Percentiles rank a stretch among this genome's conserved stretches.
Conservation (phyloP, 768 basidiomycete genomes). For the Krasilnikovozyma curviuscula region DNA sequence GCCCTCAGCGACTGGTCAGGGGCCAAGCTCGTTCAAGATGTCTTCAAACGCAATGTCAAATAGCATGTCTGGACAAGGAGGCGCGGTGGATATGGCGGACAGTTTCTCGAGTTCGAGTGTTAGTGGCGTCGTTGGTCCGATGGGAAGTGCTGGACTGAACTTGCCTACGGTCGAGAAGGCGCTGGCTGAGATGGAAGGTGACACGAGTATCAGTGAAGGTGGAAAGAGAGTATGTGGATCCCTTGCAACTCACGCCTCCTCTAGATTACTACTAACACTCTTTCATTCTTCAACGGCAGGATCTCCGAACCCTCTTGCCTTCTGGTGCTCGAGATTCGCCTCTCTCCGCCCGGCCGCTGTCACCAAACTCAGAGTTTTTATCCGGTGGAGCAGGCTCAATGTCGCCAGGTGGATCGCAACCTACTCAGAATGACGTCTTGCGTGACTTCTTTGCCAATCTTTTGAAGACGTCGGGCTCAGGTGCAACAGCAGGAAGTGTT, state of each 20-base stretch:
- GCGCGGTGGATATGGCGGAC: not conserved
- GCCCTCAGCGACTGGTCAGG: too few relatives aligned
- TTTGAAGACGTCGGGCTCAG: too few relatives aligned
- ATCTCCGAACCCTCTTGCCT: too few relatives aligned
- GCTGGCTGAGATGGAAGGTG: slow-evolving; percentile 65
- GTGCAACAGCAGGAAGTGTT: too few relatives aligned
- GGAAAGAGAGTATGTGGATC: not conserved
- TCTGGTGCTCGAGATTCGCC: too few relatives aligned
- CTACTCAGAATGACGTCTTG: too few relatives aligned
- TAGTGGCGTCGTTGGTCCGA: slow-evolving; percentile 70
- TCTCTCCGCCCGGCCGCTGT: too few relatives aligned
- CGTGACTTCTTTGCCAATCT: too few relatives aligned
- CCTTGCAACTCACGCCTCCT: not conserved
- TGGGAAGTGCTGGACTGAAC: slow-evolving; percentile 67
- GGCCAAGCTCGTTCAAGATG: slow-evolving; percentile 72
- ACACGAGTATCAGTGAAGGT: not conserved
- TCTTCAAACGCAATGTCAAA: slow-evolving; percentile 73
- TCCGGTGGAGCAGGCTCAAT: too few relatives aligned
- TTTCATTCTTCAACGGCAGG: too few relatives aligned
- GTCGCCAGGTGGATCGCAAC: too few relatives aligned
- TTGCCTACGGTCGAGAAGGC: slow-evolving; percentile 76
- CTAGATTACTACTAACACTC: not conserved
- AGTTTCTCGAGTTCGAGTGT: slow-evolving; percentile 1
- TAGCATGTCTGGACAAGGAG: slow-evolving; percentile 55
- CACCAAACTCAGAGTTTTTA: too few relatives aligned